These are phyloP conservation scores for Lichtheimia hyalospora DNA, from an alignment of 371 early-diverging fungal species.

Conservation along the genomic window DNA sequence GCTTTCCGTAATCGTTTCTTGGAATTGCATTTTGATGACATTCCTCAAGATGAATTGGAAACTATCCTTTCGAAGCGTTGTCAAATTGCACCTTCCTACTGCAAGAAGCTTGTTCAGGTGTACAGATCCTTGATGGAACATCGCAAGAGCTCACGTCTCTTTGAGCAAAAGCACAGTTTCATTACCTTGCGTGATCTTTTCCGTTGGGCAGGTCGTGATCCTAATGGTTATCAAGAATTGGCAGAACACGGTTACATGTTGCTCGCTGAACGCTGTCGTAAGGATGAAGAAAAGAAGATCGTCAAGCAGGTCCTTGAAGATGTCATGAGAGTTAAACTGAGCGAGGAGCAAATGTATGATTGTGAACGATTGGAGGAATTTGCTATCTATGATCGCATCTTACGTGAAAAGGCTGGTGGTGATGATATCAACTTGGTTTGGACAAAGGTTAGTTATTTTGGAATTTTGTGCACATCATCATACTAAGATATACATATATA, in stretches of 20 bases:
- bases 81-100: conserved; percentile 87
- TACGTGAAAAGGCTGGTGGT: conserved; percentile 26
- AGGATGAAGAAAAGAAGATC: conserved; percentile 78
- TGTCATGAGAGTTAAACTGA: conserved; percentile 74
- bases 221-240: conserved; percentile 75
- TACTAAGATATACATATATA: too few species aligned
- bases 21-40: conserved; percentile 95
- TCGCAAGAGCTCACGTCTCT: conserved; percentile 82
- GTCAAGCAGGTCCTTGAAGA: conserved; percentile 86
- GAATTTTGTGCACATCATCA: too few species aligned
- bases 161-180: conserved; percentile 91
- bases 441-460: conserved; percentile 59
- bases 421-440: conserved; percentile 74
- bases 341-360: conserved; percentile 69
- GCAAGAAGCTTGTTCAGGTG: conserved; percentile 84
- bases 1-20: conserved; percentile 99
- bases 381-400: conserved; percentile 37
- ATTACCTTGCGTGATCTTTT: conserved; percentile 99
- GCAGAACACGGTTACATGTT: conserved; percentile 96
- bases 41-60: conserved; percentile 89
- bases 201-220: conserved; percentile 95
- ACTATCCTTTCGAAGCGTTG: conserved; percentile 86
- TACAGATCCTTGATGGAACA: conserved; percentile 84
- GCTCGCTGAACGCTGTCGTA: conserved; percentile 91
- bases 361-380: conserved; percentile 58